These are phyloP conservation scores for Pisolithus thermaeus DNA, from an alignment of 1,284 basidiomycete genomes.

Conservation along the genomic window DNA sequence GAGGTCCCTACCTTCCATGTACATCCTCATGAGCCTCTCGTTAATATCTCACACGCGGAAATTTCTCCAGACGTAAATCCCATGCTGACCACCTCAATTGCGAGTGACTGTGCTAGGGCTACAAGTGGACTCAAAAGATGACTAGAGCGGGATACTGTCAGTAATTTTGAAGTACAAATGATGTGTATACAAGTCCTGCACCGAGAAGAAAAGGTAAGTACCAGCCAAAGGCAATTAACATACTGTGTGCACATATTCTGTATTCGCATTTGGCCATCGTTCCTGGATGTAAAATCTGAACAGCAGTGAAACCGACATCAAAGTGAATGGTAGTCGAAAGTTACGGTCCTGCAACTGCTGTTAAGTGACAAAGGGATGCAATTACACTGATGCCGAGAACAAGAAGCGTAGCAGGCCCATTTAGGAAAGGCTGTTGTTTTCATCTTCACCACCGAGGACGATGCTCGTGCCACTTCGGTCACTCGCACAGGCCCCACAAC, in stretches of 20 bases:
- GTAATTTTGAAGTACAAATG: slow-evolving; percentile 47
- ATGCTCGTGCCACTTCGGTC: slow-evolving; percentile 55
- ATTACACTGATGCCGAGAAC: too few species aligned
- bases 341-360: slow-evolving; percentile 15
- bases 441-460: slow-evolving; percentile 10
- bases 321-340: slow-evolving; percentile 58
- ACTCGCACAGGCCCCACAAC: slow-evolving; percentile 30
- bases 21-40: slow-evolving; percentile 83
- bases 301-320: slow-evolving; percentile 77
- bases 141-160: slow-evolving; percentile 42
- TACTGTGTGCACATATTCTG: slow-evolving; percentile 90
- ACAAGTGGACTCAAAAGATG: slow-evolving; percentile 60
- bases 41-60: slow-evolving; percentile 86
- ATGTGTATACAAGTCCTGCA: slow-evolving; percentile 62
- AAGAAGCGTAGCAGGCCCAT: too few species aligned
- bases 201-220: slow-evolving; percentile 1
- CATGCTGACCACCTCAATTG: slow-evolving; percentile 91
- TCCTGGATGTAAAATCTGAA: slow-evolving; percentile 85
- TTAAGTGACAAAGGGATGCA: not conserved
- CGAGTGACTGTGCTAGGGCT: slow-evolving; percentile 84
- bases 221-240: slow-evolving; percentile 24
- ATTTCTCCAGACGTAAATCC: slow-evolving; percentile 88
- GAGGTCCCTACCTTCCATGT: slow-evolving; percentile 80
- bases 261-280: slow-evolving; percentile 78
- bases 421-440: not conserved